phyloP scores from a whole-genome alignment of 2,329 filamentous ascomycete genomes.

The Amauroascus niger region DNA sequence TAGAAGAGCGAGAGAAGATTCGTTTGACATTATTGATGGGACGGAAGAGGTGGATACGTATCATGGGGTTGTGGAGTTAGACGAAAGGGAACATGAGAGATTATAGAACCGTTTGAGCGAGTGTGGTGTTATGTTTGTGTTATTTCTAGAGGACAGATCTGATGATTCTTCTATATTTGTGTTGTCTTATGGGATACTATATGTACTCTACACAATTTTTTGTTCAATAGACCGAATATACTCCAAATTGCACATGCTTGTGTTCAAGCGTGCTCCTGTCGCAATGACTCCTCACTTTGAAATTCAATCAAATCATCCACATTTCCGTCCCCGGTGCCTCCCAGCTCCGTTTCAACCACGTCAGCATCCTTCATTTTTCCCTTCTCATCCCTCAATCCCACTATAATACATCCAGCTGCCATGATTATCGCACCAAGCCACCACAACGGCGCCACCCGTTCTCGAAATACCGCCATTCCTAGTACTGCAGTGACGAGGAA shows the following conservation, averaged over 20 bases:
- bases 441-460: constrained; percentile 49
- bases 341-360: constrained; percentile 3
- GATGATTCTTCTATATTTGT: not conserved
- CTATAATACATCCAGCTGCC: constrained; percentile 53
- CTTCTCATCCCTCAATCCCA: constrained; percentile 48
- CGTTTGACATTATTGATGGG: constrained; percentile 41
- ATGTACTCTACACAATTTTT: not conserved
- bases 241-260: not conserved
- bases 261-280: not conserved
- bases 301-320: constrained; percentile 10
- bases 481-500: constrained; percentile 53
- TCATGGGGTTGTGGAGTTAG: constrained; percentile 41
- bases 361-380: constrained; percentile 10
- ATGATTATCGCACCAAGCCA: constrained; percentile 52
- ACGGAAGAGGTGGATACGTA: constrained; percentile 43
- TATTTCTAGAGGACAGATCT: not conserved
- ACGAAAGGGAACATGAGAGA: constrained; percentile 25
- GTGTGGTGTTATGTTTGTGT: not conserved
- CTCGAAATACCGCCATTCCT: constrained; percentile 49
- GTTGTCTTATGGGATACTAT: not conserved
- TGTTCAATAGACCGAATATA: not conserved
- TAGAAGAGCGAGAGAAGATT: constrained; percentile 11
- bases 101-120: not conserved
- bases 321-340: constrained; percentile 6
- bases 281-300: constrained; percentile 3